These are phyloP conservation scores for Phoma sp. DNA, from an alignment of 2,329 filamentous ascomycete species.

Conservation along the genomic window DNA sequence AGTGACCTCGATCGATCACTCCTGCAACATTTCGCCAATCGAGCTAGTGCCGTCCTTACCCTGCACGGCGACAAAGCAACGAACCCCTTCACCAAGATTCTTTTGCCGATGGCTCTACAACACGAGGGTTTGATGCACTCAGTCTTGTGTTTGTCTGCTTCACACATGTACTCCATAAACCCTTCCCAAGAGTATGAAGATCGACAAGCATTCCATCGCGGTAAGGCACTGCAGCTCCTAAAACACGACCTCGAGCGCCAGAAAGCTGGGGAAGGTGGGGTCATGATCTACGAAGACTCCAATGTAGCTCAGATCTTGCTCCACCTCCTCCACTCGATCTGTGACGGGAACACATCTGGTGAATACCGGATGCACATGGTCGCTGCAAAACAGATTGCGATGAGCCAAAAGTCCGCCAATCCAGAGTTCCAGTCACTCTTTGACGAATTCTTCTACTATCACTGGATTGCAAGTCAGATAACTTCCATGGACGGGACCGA, in stretches of 20 bases:
- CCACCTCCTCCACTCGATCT: conserved; percentile 66
- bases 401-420: conserved; percentile 64
- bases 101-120: conserved; percentile 80
- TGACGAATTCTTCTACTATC: conserved; percentile 83
- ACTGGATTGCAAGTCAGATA: conserved; percentile 67
- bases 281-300: conserved; percentile 58
- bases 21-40: conserved; percentile 80
- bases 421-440: conserved; percentile 75
- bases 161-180: conserved; percentile 66
- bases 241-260: conserved; percentile 51
- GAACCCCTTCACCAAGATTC: conserved; percentile 84
- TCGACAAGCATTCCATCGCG: conserved; percentile 53
- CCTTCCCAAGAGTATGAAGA: conserved; percentile 59
- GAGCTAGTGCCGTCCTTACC: conserved; percentile 80
- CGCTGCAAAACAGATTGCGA: conserved; percentile 74
- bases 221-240: conserved; percentile 58
- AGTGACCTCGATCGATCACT: conserved; percentile 79
- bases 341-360: conserved; percentile 66
- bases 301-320: conserved; percentile 67
- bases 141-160: conserved; percentile 81
- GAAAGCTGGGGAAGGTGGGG: conserved; percentile 44
- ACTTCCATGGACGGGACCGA: conserved; percentile 62
- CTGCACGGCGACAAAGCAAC: conserved; percentile 75
- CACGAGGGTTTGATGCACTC: conserved; percentile 90
- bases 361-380: conserved; percentile 82